Percentiles rank a stretch among this genome's conserved stretches.
Evolutionary conservation across 2,329 filamentous ascomycete genomes (phyloP).

Genomic region (Fusarium azukiicola): DNA sequence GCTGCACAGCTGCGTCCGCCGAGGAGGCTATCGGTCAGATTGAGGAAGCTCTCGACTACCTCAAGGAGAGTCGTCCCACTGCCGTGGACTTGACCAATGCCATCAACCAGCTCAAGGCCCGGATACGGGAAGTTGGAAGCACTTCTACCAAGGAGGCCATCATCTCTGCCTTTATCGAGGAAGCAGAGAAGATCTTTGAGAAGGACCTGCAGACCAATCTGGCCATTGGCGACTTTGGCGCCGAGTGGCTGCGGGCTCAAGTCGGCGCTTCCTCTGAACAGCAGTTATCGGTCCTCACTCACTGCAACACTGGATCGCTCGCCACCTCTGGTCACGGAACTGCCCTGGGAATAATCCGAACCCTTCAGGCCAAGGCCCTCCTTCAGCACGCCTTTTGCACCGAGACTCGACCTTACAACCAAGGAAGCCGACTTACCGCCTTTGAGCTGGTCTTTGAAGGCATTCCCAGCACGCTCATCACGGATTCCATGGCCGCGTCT

Average conservation of each 20-base stretch:
- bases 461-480: conserved; percentile 95
- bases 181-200: conserved; percentile 92
- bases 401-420: conserved; percentile 98
- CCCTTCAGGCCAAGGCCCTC: conserved; percentile 82
- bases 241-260: conserved; percentile 88
- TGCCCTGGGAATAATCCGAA: conserved; percentile 95
- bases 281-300: conserved; percentile 91
- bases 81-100: conserved; percentile 97
- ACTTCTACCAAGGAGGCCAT: conserved; percentile 73
- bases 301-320: conserved; percentile 98
- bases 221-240: conserved; percentile 90
- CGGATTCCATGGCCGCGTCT: conserved; percentile 97
- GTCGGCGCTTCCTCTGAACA: conserved; percentile 69
- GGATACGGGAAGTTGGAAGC: conserved; percentile 74
- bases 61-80: conserved; percentile 94
- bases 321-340: conserved; percentile 99
- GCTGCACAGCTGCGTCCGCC: conserved; percentile 65
- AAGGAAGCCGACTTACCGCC: conserved; percentile 95
- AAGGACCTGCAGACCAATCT: conserved; percentile 94
- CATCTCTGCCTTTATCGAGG: conserved; percentile 85
- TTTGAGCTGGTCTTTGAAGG: conserved; percentile 97
- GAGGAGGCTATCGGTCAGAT: conserved; percentile 86
- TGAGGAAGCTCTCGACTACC: conserved; percentile 88
- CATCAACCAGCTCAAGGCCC: conserved; percentile 87
- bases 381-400: conserved; percentile 96